These are phyloP conservation scores for Circinella minor DNA, from an alignment of 371 early-diverging fungal genomes.

Conservation along the genomic window DNA sequence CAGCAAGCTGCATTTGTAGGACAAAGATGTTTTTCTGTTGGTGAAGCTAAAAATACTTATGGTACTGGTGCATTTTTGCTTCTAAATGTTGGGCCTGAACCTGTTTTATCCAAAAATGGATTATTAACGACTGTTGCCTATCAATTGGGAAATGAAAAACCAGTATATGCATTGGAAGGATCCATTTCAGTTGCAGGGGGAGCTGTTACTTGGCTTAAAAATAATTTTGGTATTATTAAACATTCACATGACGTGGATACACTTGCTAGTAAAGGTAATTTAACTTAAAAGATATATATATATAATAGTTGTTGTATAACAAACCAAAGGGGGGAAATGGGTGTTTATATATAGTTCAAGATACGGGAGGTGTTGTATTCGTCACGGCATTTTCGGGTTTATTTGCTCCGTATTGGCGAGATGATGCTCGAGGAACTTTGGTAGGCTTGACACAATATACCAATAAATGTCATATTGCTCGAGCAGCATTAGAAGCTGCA, in stretches of 20 bases:
- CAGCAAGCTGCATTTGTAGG: constrained; percentile 98
- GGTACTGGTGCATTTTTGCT: constrained; percentile 97
- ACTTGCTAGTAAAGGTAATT: constrained; percentile 33
- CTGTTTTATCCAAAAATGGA: constrained; percentile 82
- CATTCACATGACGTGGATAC: constrained; percentile 72
- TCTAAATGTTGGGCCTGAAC: constrained; percentile 88
- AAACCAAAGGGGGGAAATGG: background rate
- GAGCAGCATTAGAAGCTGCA: constrained; percentile 90
- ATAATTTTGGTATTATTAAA: constrained; percentile 83
- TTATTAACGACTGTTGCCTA: constrained; percentile 93
- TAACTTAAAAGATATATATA: too few relatives aligned
- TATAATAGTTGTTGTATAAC: background rate
- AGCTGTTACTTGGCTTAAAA: constrained; percentile 91
- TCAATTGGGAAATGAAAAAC: constrained; percentile 77
- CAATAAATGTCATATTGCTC: constrained; percentile 81
- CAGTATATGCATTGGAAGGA: constrained; percentile 94
- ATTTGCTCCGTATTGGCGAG: constrained; percentile 96
- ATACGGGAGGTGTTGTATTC: constrained; percentile 93
- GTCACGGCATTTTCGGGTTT: constrained; percentile 95
- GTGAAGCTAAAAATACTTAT: constrained; percentile 94
- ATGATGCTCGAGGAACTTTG: constrained; percentile 89
- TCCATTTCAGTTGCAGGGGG: constrained; percentile 95
- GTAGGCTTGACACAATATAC: constrained; percentile 91
- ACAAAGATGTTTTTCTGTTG: constrained; percentile 86
- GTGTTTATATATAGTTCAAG: constrained; percentile 45